A percentile compares a stretch with the other conserved stretches of the same genome.
Conservation (phyloP, 106 monocot species). For the Dactylorhiza incarnata region DNA sequence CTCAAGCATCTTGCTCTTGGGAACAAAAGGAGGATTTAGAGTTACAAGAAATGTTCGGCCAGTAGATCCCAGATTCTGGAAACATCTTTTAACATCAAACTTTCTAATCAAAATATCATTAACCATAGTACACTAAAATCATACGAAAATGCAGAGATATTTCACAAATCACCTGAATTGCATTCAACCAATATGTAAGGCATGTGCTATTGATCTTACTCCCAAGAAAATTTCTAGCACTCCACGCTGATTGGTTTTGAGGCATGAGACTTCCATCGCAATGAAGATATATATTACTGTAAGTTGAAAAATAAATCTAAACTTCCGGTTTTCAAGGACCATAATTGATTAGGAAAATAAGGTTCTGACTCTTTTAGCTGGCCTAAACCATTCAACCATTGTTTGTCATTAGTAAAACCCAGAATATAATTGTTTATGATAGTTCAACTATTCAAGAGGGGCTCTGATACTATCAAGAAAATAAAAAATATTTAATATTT, state of each 20-base stretch:
- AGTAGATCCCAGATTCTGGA: constrained; percentile 59
- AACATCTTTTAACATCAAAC: neutral
- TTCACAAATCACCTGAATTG: constrained; percentile 59
- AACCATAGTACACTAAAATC: neutral
- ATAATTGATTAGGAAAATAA: too few species aligned
- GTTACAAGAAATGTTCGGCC: constrained; percentile 56
- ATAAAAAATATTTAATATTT: too few species aligned
- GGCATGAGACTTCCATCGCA: constrained; percentile 74
- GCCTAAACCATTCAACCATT: too few species aligned
- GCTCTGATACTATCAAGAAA: too few species aligned
- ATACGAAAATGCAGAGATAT: neutral
- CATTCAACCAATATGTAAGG: constrained; percentile 87
- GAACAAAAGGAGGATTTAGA: constrained; percentile 55
- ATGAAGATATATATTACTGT: constrained; percentile 86
- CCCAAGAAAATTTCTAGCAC: constrained; percentile 92
- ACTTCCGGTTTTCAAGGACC: too few species aligned
- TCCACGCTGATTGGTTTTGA: constrained; percentile 73
- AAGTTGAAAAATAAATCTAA: constrained; percentile 5
- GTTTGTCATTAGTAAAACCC: too few species aligned
- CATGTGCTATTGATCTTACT: constrained; percentile 39
- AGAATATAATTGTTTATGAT: too few species aligned
- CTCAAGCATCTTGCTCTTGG: constrained; percentile 40
- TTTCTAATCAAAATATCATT: neutral
- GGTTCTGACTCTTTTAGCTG: too few species aligned
- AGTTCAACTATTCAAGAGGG: too few species aligned